Base-by-base conservation (phyloP, 106 monocot species). In the Allium fistulosum region DNA sequence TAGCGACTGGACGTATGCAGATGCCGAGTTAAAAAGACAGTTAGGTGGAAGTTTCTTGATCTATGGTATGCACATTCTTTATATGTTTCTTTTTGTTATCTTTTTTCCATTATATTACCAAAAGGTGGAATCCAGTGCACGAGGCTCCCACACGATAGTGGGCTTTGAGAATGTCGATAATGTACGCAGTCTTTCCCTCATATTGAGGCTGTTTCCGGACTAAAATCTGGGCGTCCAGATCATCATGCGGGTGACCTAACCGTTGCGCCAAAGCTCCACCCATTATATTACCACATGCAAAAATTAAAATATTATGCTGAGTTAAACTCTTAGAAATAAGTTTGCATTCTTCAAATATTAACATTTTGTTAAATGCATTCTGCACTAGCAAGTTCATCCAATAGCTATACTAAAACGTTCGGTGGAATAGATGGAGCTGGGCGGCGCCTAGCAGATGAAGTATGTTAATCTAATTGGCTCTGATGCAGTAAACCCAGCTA, bases 1-100 rank as follows among this genome's bases (percentile, higher is more conserved):
- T n/a, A 90, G 72, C 69, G 99, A 99, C 80, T 99, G 99, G 99
- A 87, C 63, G 55, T 99, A 93, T 81, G 83, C 80, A 6, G 87
- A 92, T 69, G 78, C 84, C 49, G 83, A 90, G 68, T 75, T 99
- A 56, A 93, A 81, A 76, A 90, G 72, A 67, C 79, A 62, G 59
- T 73, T 99, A 22, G 87, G 92, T 46, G 72, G 69, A 51, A 87
- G 84, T 28, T 93, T 90, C 75, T 76, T 87, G 48, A 99, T 99
- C 51, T 87, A 93, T 80, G 92, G 99, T 87, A 80, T 26, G 77
- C 50, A 59, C 59, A 12, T 64, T 28, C 47, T 53, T 69, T 75
- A 46, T 48, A 7, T 51, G 15, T 66, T 10, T 65, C 10, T 56
- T 69, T 5, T 48, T 73, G n/a, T 50, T 68, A 15, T 17, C 14